A percentile compares a stretch with the other conserved stretches of the same genome.
Evolutionary conservation across 371 early-diverging fungal genomes (phyloP).

Genomic region (Actinomucor elegans): DNA sequence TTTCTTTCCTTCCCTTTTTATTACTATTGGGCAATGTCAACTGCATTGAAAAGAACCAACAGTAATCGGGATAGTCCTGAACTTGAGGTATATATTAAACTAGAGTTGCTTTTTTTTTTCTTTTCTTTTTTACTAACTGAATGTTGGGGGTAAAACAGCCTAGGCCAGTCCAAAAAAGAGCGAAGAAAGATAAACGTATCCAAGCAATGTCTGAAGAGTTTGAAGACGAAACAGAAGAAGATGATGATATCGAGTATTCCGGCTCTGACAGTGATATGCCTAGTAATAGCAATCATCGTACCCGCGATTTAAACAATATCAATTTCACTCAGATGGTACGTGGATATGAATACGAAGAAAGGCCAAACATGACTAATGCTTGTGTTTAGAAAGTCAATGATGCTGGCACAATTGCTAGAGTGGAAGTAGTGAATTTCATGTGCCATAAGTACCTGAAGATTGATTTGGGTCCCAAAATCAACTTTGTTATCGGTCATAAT

Average conservation of each 20-base stretch:
- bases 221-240: constrained; percentile 2
- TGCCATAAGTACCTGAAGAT: constrained; percentile 85
- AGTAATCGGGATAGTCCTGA: constrained; percentile 1
- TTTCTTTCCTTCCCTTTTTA: background rate
- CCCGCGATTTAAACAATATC: background rate
- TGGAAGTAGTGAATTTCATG: constrained; percentile 92
- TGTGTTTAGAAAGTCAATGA: constrained; percentile 26
- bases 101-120: no score
- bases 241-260: background rate
- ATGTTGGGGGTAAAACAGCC: background rate
- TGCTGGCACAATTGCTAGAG: constrained; percentile 76
- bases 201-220: background rate
- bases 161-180: background rate
- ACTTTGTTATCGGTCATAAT: constrained; percentile 95
- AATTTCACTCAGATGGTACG: constrained; percentile 5
- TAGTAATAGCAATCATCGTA: background rate
- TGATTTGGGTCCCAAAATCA: constrained; percentile 84
- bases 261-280: background rate
- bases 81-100: background rate
- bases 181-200: background rate
- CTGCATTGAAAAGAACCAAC: constrained; percentile 10
- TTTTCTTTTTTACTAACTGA: no score
- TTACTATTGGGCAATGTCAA: background rate
- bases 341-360: no score
- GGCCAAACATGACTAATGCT: no score